Percentiles rank a stretch among this genome's conserved stretches.
These are phyloP conservation scores for Ceratocystis harringtonii DNA, from an alignment of 2,329 filamentous ascomycete genomes.

Conservation along the genomic window DNA sequence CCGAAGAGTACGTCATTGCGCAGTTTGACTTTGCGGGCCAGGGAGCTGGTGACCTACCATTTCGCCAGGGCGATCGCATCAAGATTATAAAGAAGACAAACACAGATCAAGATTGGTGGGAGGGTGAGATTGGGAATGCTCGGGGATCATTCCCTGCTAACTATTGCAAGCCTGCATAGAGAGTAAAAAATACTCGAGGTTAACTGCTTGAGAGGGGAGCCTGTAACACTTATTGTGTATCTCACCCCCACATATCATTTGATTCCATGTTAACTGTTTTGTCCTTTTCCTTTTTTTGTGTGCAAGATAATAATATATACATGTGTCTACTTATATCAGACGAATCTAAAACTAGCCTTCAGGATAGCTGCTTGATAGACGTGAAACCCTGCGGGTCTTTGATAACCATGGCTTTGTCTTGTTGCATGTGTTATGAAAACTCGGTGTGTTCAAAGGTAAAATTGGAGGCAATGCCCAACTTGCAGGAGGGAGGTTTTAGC, in stretches of 20 bases:
- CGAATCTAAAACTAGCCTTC: no score
- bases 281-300: not conserved
- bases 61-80: conserved; percentile 64
- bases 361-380: not conserved
- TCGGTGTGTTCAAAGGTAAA: no score
- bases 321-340: not conserved
- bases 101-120: conserved; percentile 78
- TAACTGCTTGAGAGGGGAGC: not conserved
- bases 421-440: no score
- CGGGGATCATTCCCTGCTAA: conserved; percentile 70
- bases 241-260: not conserved
- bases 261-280: not conserved
- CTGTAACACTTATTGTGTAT: no score
- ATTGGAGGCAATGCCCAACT: no score
- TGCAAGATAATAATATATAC: not conserved
- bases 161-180: conserved; percentile 45
- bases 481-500: no score
- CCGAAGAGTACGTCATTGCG: conserved; percentile 49
- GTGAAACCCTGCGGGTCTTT: not conserved
- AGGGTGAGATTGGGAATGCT: conserved; percentile 55
- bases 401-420: no score
- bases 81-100: conserved; percentile 63
- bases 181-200: not conserved
- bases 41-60: conserved; percentile 53
- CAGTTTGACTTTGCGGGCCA: conserved; percentile 62